These are phyloP conservation scores for Halenospora varia DNA, from an alignment of 495 filamentous ascomycete genomes.

Conservation along the genomic window DNA sequence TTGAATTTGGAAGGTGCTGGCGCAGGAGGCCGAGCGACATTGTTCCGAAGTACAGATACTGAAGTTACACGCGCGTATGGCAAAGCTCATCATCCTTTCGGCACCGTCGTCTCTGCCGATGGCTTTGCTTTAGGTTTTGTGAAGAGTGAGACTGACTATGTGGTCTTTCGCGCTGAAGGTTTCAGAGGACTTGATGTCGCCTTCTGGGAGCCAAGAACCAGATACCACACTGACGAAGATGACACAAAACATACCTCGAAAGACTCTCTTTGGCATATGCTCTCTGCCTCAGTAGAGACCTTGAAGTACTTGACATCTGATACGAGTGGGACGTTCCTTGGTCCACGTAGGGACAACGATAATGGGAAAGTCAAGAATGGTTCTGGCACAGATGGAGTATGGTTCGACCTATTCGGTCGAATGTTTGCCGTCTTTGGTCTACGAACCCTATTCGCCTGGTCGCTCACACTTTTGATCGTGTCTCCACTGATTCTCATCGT, in stretches of 20 bases:
- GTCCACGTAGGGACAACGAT: constrained; percentile 48
- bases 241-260: constrained; percentile 71
- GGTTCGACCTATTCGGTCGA: constrained; percentile 90
- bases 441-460: constrained; percentile 81
- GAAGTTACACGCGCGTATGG: constrained; percentile 81
- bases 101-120: constrained; percentile 74
- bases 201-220: constrained; percentile 76
- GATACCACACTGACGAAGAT: constrained; percentile 92
- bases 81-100: constrained; percentile 70
- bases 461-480: constrained; percentile 74
- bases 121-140: constrained; percentile 77
- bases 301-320: constrained; percentile 67
- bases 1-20: constrained; percentile 94
- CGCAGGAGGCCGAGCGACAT: constrained; percentile 80
- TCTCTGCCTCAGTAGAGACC: constrained; percentile 73
- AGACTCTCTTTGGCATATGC: constrained; percentile 90
- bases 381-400: constrained; percentile 68
- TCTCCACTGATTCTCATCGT: constrained; percentile 67
- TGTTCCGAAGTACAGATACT: constrained; percentile 83
- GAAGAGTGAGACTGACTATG: constrained; percentile 84
- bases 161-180: constrained; percentile 77
- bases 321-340: constrained; percentile 60
- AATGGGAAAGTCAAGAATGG: constrained; percentile 61
- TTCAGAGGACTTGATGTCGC: constrained; percentile 89
- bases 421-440: constrained; percentile 75